Percentiles rank a stretch among this genome's conserved stretches.
Evolutionary conservation across 768 basidiomycete species (phyloP).

Genomic region (Sistotremastrum suecicum): DNA sequence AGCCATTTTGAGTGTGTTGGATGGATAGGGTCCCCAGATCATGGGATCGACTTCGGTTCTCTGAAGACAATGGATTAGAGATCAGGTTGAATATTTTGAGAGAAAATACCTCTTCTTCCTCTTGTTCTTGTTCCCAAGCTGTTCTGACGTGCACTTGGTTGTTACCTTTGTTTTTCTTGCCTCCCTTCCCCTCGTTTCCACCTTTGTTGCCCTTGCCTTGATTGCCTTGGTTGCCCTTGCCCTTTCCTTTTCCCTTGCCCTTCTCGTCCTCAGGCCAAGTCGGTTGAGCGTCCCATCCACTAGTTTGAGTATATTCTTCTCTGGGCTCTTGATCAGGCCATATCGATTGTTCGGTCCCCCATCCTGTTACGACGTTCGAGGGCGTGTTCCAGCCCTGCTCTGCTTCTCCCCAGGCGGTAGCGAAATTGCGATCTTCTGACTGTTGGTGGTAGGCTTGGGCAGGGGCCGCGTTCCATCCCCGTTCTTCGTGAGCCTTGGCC

Average conservation of each 20-base stretch:
- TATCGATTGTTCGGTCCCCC: neutral
- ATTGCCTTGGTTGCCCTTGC: too few relatives aligned
- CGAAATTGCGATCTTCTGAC: neutral
- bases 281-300: neutral
- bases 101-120: too few relatives aligned
- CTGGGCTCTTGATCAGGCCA: neutral
- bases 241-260: neutral
- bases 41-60: too few relatives aligned
- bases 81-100: too few relatives aligned
- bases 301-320: neutral
- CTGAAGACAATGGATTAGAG: too few relatives aligned
- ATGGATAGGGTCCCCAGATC: too few relatives aligned
- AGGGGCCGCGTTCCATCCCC: too few relatives aligned
- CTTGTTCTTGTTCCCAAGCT: too few relatives aligned
- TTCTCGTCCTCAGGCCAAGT: neutral
- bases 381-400: neutral
- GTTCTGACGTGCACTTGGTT: neutral
- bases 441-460: too few relatives aligned
- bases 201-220: neutral
- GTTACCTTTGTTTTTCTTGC: neutral
- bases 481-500: too few relatives aligned
- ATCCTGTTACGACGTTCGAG: neutral
- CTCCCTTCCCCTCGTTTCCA: neutral
- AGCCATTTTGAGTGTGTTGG: too few relatives aligned
- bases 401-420: neutral